Evolutionary conservation across 2,329 filamentous ascomycete genomes (phyloP), one percentile per base, ranked within the genome.

Genomic region (Colletotrichum trifolii): DNA sequence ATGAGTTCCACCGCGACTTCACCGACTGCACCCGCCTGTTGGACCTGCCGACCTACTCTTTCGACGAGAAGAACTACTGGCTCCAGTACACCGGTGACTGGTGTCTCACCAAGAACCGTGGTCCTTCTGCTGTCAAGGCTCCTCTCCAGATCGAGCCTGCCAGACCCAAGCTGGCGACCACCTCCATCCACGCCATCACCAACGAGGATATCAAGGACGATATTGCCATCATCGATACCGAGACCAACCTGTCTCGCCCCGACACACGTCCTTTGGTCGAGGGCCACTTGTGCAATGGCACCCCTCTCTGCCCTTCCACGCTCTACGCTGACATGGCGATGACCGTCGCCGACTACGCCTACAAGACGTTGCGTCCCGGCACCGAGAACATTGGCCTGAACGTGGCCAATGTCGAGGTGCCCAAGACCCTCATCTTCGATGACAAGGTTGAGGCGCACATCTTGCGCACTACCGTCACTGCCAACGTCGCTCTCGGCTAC

Each of bases 41-140:
- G 6, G 80, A 86, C 6, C 78, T 94, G 1, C 91, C 91, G 0
- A 84, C 85, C 1, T 94, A 94, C 73, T 83, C 83, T 0, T 94
- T 91, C 78, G 89, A 94, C 71, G 81, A 87, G 70, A 92, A 92
- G 81, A 90, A 87, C 68, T 93, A 93, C 73, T 89, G 86, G 86
- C 80, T 87, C 46, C 81, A 83, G 70, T 88, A 87, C 72, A 76
- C 83, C 67, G 89, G 91, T 67, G 89, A 93, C 75, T 94, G 90
- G 88, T 86, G 84, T 25, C 80, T 93, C 42, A 88, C 84, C 66
- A 94, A 94, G 81, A 88, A 90, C 54, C 86, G 91, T 68, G 83
- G 80, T 43, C 79, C 77, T 12, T 72, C 78, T 17, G 69, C 76
- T 8, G 73, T 81, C 11, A 76, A 66, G 46, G 64, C 61, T 73